Percentiles rank a stretch among this genome's conserved stretches.
phyloP scores from a whole-genome alignment of 345 rosid genomes.

The Populus simonii region DNA sequence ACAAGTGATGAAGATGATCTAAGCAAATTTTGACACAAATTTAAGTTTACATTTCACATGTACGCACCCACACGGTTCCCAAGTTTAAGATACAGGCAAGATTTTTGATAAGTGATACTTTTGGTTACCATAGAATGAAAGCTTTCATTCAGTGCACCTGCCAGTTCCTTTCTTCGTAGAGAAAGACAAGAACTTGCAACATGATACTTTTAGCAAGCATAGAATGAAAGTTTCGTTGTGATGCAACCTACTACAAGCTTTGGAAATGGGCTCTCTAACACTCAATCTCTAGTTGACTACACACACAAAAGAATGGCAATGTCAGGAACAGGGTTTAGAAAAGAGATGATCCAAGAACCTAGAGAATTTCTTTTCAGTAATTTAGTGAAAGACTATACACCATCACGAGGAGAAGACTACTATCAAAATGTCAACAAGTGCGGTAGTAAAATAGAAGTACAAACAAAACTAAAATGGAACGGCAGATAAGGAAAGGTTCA shows the following conservation, averaged over 20 bases:
- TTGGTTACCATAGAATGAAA: neutral
- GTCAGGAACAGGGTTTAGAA: neutral
- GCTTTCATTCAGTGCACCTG: neutral
- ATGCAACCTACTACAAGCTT: neutral
- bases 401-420: neutral
- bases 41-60: neutral
- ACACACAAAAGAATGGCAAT: neutral
- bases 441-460: neutral
- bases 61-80: neutral
- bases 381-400: neutral
- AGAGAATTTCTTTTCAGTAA: neutral
- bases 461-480: neutral
- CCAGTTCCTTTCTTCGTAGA: neutral
- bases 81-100: neutral
- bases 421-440: neutral
- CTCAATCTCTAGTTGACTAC: neutral
- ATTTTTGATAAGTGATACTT: neutral
- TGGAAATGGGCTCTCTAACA: neutral
- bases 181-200: neutral
- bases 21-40: neutral
- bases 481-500: too few species aligned
- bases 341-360: neutral
- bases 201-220: neutral
- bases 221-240: neutral
- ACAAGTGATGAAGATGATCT: neutral